Conservation (phyloP, 352 stramenopile species). For the Pythium phragmitis region DNA sequence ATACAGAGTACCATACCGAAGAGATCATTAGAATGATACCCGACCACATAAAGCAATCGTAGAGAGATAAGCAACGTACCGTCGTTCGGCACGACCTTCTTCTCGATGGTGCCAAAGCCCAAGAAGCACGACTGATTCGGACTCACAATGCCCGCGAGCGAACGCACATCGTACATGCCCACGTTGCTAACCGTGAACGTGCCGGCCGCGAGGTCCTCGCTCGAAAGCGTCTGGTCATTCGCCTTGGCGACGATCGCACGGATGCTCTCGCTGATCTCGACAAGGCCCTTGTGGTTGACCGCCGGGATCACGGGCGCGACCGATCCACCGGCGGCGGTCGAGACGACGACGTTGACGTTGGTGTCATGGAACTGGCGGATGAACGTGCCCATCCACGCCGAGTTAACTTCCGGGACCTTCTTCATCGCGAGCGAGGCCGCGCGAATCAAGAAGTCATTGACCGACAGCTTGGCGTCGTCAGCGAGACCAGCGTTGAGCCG, state of each 20-base stretch:
- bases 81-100: slow-evolving; percentile 93
- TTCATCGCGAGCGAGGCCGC: slow-evolving; percentile 94
- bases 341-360: slow-evolving; percentile 93
- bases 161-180: slow-evolving; percentile 96
- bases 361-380: slow-evolving; percentile 95
- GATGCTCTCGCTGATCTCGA: slow-evolving; percentile 90
- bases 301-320: slow-evolving; percentile 97
- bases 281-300: slow-evolving; percentile 89
- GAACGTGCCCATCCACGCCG: slow-evolving; percentile 83
- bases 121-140: slow-evolving; percentile 92
- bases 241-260: slow-evolving; percentile 53
- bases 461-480: slow-evolving; percentile 92
- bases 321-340: slow-evolving; percentile 64
- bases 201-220: slow-evolving; percentile 71
- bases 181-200: slow-evolving; percentile 98
- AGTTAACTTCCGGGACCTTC: slow-evolving; percentile 95
- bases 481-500: slow-evolving; percentile 90
- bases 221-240: slow-evolving; percentile 38
- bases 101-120: slow-evolving; percentile 93
- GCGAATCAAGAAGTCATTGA: slow-evolving; percentile 99
- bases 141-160: slow-evolving; percentile 93
- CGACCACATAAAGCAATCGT: background rate
- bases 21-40: slow-evolving; percentile 3
- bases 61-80: slow-evolving; percentile 21
- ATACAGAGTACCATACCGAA: slow-evolving; percentile 21